Base-by-base conservation (phyloP, 1,284 basidiomycete species). In the Phylloporus gajari region DNA sequence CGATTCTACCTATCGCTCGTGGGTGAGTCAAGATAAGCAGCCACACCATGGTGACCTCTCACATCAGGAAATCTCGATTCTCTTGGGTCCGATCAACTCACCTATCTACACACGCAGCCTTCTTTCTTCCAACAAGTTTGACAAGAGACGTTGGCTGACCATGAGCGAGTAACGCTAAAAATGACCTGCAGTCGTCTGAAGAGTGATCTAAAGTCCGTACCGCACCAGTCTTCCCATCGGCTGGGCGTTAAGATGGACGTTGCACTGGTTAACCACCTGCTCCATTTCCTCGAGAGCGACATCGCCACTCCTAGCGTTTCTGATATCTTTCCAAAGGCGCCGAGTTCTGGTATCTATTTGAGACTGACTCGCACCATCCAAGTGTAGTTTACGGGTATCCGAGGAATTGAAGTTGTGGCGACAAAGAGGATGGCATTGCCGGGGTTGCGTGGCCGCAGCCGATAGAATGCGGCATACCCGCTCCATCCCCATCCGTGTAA, bases 371-470 rank as follows among this genome's bases (percentile, higher is more conserved):
- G 51, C 60, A 15, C 4, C 56, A 46, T 62, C 62, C 58, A 75
- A 65, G 13, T 21, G 62, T 19, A 75, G 65, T 58, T 58, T 60
- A 35, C 35, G 69, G 48, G 75, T 66, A 15, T 73, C 71, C 11
- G 2, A 8, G 5, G 27, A 30, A 2, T 23, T 56, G 27, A 77
- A 77, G 12, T 27, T 8, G 40, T 23, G 6, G 38, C 73, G 75
- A 32, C 75, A 75, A n/a, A 77, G 25, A 9, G 75, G 75, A 27
- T n/a, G n/a, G n/a, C n/a, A n/a, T n/a, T n/a, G n/a, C n/a, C n/a
- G n/a, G n/a, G n/a, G n/a, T n/a, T n/a, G n/a, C 65, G 38, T 75
- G 75, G 30, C 75, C 75, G 19, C 74, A 75, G 2, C 56, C 9
- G 58, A 77, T 73, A 58, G 62, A 63, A 48, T 74, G 60, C 6